A percentile compares a stretch with the other conserved stretches of the same genome.
Conservation (phyloP, 2,329 filamentous ascomycete species). For the Incumbomyces lentus region DNA sequence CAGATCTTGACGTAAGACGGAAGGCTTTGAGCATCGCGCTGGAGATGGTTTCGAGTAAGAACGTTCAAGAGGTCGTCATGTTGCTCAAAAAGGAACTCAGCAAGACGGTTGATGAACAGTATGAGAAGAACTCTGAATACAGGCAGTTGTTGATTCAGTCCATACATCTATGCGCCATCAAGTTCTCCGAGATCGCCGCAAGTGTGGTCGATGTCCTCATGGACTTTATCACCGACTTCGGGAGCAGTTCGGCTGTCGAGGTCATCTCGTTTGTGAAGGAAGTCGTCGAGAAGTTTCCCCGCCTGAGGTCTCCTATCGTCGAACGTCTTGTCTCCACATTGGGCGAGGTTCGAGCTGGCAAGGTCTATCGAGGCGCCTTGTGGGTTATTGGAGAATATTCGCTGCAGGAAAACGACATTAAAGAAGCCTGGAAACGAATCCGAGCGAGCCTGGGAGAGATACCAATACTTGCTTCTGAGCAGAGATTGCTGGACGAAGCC, state of each 20-base stretch:
- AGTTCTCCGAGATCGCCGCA: conserved; percentile 94
- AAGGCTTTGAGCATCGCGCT: conserved; percentile 84
- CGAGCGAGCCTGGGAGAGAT: conserved; percentile 90
- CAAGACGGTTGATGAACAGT: conserved; percentile 96
- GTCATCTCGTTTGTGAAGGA: conserved; percentile 99
- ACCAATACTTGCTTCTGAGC: conserved; percentile 89
- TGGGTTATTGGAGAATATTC: conserved; percentile 99
- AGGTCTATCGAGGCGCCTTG: conserved; percentile 90
- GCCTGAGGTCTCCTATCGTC: conserved; percentile 76
- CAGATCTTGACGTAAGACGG: conserved; percentile 87
- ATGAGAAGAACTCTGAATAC: conserved; percentile 96
- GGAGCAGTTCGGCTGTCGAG: conserved; percentile 90
- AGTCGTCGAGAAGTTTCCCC: conserved; percentile 95
- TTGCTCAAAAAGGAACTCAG: conserved; percentile 93
- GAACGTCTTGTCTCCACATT: conserved; percentile 80
- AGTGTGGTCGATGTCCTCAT: conserved; percentile 94
- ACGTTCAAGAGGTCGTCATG: conserved; percentile 93
- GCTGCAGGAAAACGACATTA: conserved; percentile 82
- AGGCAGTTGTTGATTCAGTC: conserved; percentile 90
- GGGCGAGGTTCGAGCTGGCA: conserved; percentile 86
- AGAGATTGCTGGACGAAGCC: conserved; percentile 73
- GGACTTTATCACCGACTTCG: conserved; percentile 98
- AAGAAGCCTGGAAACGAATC: conserved; percentile 94
- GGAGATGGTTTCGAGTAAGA: conserved; percentile 98
- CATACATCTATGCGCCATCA: conserved; percentile 97